Base-by-base conservation (phyloP, 352 stramenopile genomes). In the Pythium apleroticum region DNA sequence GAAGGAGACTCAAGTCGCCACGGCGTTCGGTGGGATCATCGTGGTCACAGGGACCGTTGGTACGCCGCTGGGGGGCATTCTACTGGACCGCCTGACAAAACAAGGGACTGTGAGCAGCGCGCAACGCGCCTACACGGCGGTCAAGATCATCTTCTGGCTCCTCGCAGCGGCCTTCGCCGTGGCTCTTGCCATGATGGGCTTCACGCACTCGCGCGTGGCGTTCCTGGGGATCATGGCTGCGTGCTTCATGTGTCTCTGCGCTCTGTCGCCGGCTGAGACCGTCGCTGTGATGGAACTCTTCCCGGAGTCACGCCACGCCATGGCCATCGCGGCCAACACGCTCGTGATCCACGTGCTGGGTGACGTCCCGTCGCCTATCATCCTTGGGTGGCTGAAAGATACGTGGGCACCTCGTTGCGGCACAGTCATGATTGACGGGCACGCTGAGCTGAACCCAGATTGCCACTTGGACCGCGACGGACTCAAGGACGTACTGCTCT, bases 301-400 rank as follows among this genome's bases (percentile, higher is more conserved):
- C 54, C 84, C 93, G 11, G 78, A 84, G 63, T 88, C 78, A 20
- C 83, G 92, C 48, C 86, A 93, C 30, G 78, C 93, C 0, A 96
- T 98, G 77, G 90, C 90, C 24, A 82, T 97, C 53, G 93, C 89
- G 1, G 81, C 97, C 33, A 96, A 96, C 73, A 97, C 86, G 46
- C 70, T 98, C 9, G 66, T 96, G 31, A 96, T 98, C 56, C 96
- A 98, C 76, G 75, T 86, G 11, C 74, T 98, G 12, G 96, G 96
- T 8, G 96, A 99, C 74, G 96, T 99, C 14, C 95, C 96, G 24
- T 92, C 90, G 17, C 96, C 96, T 3, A 90, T 98, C 46, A 80
- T 98, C 46, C 73, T 98, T 28, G 96, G 96, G 14, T 79, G 71
- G 62, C 80, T 98, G 57, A 98, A 98, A 75, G 96, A 98, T 67